phyloP scores from a whole-genome alignment of 2,329 filamentous ascomycete species.

The Alternaria arborescens region DNA sequence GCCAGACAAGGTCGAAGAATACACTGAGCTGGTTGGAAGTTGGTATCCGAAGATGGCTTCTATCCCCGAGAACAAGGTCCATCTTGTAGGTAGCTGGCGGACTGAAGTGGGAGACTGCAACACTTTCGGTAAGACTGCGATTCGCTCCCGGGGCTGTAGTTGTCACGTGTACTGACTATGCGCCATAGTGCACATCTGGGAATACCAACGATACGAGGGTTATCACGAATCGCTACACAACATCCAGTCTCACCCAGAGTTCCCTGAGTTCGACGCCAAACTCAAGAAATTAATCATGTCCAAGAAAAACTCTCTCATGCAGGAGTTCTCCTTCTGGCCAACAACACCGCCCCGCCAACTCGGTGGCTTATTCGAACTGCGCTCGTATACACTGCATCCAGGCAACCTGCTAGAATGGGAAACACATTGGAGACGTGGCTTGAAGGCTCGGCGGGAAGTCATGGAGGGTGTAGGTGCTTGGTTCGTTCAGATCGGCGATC shows the following conservation, averaged over 20 bases:
- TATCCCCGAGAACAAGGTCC: slow-evolving; percentile 87
- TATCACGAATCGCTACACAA: slow-evolving; percentile 91
- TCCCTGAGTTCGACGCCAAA: slow-evolving; percentile 81
- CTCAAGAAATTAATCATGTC: slow-evolving; percentile 84
- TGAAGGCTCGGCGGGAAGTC: slow-evolving; percentile 89
- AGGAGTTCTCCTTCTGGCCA: slow-evolving; percentile 99
- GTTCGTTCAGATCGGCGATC: slow-evolving; percentile 97
- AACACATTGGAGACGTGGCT: slow-evolving; percentile 93
- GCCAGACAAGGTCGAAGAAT: slow-evolving; percentile 94
- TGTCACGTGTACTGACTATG: slow-evolving; percentile 14
- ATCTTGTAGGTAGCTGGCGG: slow-evolving; percentile 97
- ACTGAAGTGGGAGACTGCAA: slow-evolving; percentile 98
- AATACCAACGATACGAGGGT: slow-evolving; percentile 96
- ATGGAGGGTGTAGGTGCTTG: slow-evolving; percentile 99
- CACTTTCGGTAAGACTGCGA: slow-evolving; percentile 77
- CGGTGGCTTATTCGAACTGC: slow-evolving; percentile 92
- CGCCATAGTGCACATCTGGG: slow-evolving; percentile 94
- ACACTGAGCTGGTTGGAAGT: slow-evolving; percentile 83
- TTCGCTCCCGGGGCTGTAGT: neutral
- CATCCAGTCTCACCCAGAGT: slow-evolving; percentile 85
- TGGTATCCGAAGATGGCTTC: slow-evolving; percentile 94
- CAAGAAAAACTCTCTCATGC: slow-evolving; percentile 93
- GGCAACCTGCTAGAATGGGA: slow-evolving; percentile 98
- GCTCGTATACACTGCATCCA: slow-evolving; percentile 94
- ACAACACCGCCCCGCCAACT: slow-evolving; percentile 89